Conservation (phyloP, 257 asterid genomes). For the Dorcoceras hygrometricum region DNA sequence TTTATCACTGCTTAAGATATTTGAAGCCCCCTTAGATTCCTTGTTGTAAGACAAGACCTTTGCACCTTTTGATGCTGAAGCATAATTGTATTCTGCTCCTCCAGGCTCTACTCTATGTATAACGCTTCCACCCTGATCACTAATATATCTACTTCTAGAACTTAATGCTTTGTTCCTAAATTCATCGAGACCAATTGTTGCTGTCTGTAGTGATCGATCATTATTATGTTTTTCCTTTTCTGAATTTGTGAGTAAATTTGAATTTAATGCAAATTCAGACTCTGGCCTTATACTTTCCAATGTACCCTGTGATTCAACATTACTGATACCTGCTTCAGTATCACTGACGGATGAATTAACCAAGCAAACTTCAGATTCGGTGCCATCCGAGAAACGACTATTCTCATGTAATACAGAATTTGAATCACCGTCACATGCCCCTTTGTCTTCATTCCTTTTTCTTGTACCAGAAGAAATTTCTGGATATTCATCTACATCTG, state of each 20-base stretch:
- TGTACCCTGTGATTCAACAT: constrained; percentile 28
- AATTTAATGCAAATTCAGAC: constrained; percentile 15
- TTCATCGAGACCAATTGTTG: constrained; percentile 75
- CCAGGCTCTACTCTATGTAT: constrained; percentile 86
- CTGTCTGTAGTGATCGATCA: constrained; percentile 39
- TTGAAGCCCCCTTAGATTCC: constrained; percentile 96
- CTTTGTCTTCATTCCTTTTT: constrained; percentile 44
- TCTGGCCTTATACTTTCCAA: constrained; percentile 24
- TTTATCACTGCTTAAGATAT: constrained; percentile 74
- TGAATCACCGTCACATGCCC: constrained; percentile 26
- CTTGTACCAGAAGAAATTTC: constrained; percentile 41
- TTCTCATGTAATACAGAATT: constrained; percentile 27
- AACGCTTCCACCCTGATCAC: constrained; percentile 59
- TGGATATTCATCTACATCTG: constrained; percentile 43
- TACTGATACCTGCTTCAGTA: constrained; percentile 27
- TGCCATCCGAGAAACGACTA: constrained; percentile 14
- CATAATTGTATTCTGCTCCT: constrained; percentile 87
- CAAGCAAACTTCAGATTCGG: constrained; percentile 26
- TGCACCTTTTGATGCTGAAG: constrained; percentile 93
- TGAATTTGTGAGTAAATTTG: constrained; percentile 25
- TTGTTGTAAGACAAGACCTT: constrained; percentile 81
- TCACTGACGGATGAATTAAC: constrained; percentile 22
- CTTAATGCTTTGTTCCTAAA: constrained; percentile 70
- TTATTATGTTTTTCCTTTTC: constrained; percentile 40
- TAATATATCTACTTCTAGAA: constrained; percentile 36